phyloP scores from a whole-genome alignment of 2,329 filamentous ascomycete genomes.

The Paraconiothyrium sp. region DNA sequence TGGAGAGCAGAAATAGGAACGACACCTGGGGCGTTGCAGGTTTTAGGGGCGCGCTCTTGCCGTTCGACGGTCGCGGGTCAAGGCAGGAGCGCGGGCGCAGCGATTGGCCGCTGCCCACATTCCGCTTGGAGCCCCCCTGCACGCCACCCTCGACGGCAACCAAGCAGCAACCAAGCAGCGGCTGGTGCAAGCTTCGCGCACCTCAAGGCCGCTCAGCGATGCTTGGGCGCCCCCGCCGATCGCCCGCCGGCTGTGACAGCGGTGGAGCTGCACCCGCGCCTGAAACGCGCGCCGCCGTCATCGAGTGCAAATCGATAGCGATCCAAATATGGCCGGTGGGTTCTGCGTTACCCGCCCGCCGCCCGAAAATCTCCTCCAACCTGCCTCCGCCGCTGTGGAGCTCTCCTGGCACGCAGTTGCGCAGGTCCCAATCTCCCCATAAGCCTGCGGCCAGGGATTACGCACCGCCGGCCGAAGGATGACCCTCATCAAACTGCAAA shows the following conservation, averaged over 20 bases:
- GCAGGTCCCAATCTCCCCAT: conserved; percentile 9
- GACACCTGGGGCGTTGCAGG: conserved; percentile 13
- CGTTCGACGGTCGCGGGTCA: background rate
- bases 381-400: background rate
- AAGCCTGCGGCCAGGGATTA: background rate
- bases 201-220: conserved; percentile 23
- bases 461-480: background rate
- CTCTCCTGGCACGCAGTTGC: conserved; percentile 8
- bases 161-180: conserved; percentile 25
- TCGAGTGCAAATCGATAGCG: conserved; percentile 13
- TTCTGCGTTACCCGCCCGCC: conserved; percentile 3
- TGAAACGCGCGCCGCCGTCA: conserved; percentile 29
- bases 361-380: conserved; percentile 2
- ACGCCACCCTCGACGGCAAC: conserved; percentile 9
- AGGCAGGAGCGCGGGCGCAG: background rate
- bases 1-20: conserved; percentile 19
- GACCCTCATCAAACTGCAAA: conserved; percentile 1
- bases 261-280: background rate
- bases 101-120: conserved; percentile 15
- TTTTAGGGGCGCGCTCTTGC: conserved; percentile 18
- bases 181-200: background rate
- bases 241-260: conserved; percentile 17
- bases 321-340: conserved; percentile 17
- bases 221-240: conserved; percentile 25
- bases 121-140: background rate